A percentile compares a stretch with the other conserved stretches of the same genome.
Evolutionary conservation across 352 stramenopile species (phyloP).

Genomic region (Pythium pectinolyticum): DNA sequence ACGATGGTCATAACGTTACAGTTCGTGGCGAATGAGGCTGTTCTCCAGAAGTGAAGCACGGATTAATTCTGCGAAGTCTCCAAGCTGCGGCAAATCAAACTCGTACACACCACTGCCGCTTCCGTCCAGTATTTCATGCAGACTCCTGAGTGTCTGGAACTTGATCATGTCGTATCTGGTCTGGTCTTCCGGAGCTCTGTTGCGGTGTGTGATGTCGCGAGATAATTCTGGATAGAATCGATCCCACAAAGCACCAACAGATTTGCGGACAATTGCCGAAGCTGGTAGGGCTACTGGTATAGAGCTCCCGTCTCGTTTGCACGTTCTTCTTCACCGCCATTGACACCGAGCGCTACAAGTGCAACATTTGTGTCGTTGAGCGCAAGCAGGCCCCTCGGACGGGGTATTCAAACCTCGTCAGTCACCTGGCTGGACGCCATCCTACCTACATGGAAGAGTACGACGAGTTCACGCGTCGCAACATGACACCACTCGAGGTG

Average conservation of each 20-base stretch:
- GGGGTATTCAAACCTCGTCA: constrained; percentile 21
- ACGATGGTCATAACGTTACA: not conserved
- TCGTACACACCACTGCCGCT: constrained; percentile 11
- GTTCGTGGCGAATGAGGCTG: not conserved
- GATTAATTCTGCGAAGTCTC: not conserved
- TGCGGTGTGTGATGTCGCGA: not conserved
- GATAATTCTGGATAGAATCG: constrained; percentile 26
- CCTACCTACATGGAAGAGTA: constrained; percentile 12
- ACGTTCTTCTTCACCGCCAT: constrained; percentile 22
- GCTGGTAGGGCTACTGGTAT: constrained; percentile 30
- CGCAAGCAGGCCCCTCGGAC: constrained; percentile 25
- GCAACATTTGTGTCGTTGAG: constrained; percentile 22
- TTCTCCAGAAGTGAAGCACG: not conserved
- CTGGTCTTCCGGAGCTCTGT: not conserved
- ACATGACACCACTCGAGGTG: constrained; percentile 15
- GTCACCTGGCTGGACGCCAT: not conserved
- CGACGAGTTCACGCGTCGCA: constrained; percentile 14
- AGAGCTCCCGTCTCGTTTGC: not conserved
- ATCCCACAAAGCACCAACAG: constrained; percentile 31
- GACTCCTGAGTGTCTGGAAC: constrained; percentile 22
- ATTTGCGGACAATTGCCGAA: constrained; percentile 33
- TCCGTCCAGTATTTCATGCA: constrained; percentile 11
- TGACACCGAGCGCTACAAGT: constrained; percentile 15
- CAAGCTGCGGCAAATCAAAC: not conserved
- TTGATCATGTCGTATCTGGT: constrained; percentile 10